Evolutionary conservation across 176 grass and related monocot species (phyloP).

Genomic region (Calamus simplicifolius): DNA sequence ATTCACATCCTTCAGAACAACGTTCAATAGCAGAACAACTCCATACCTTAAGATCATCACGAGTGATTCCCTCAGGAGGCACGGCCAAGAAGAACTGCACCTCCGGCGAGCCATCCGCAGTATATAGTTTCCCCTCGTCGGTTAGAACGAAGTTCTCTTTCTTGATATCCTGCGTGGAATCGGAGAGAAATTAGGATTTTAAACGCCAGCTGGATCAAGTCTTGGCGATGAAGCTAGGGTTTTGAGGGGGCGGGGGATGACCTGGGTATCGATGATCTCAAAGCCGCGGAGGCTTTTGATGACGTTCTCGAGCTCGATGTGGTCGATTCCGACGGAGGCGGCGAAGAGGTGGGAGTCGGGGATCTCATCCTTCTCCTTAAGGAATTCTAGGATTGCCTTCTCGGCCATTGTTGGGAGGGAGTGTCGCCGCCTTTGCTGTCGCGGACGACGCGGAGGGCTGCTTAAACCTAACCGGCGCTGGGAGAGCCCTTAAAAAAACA

Average conservation of each 20-base stretch:
- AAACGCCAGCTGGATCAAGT: not conserved
- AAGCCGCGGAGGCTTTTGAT: conserved; percentile 85
- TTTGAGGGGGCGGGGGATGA: not conserved
- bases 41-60: conserved; percentile 49
- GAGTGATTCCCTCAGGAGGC: conserved; percentile 51
- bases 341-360: conserved; percentile 62
- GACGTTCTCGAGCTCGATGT: conserved; percentile 62
- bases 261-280: conserved; percentile 54
- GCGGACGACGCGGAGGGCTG: not conserved
- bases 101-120: conserved; percentile 56
- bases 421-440: conserved; percentile 6
- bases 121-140: conserved; percentile 72
- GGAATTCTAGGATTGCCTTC: conserved; percentile 43
- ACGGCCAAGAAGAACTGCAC: conserved; percentile 49
- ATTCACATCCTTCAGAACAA: not conserved
- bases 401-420: conserved; percentile 36
- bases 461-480: no score
- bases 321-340: conserved; percentile 45
- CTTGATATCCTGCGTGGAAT: conserved; percentile 46
- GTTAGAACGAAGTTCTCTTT: conserved; percentile 61
- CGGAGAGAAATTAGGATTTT: not conserved
- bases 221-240: not conserved
- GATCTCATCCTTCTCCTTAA: conserved; percentile 49
- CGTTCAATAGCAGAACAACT: conserved; percentile 10
- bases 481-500: no score